These are phyloP conservation scores for Alternaria angustiovoidea DNA, from an alignment of 2,329 filamentous ascomycete genomes.

Conservation along the genomic window DNA sequence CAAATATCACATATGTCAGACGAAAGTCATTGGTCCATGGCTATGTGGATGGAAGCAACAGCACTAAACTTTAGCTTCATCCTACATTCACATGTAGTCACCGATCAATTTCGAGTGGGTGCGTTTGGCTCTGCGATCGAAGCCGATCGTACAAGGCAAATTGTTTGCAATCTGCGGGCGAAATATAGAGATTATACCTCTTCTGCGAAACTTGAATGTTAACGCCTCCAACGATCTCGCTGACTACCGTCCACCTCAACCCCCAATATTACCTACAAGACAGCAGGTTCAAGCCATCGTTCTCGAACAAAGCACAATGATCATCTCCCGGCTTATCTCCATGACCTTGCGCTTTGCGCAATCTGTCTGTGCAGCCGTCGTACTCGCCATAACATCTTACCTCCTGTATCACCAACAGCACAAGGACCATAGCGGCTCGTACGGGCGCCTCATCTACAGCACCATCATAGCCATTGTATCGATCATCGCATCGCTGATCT, in stretches of 20 bases:
- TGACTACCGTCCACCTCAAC: not conserved
- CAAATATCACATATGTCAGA: not conserved
- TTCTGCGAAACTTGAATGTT: not conserved
- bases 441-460: slow-evolving; percentile 76
- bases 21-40: not conserved
- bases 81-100: not conserved
- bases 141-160: no score
- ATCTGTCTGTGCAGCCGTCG: slow-evolving; percentile 72
- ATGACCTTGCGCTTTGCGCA: slow-evolving; percentile 67
- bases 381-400: slow-evolving; percentile 31
- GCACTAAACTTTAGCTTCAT: not conserved
- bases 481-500: slow-evolving; percentile 71
- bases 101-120: not conserved
- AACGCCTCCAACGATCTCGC: not conserved
- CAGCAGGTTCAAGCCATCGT: not conserved
- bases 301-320: slow-evolving; percentile 19
- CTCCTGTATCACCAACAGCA: slow-evolving; percentile 28
- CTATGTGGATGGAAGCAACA: not conserved
- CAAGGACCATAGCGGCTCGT: slow-evolving; percentile 60
- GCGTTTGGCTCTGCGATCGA: not conserved
- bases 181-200: not conserved
- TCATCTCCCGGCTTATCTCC: slow-evolving; percentile 58
- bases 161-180: not conserved
- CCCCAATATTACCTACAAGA: not conserved
- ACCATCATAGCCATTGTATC: slow-evolving; percentile 73